Conservation (phyloP, 768 basidiomycete species). For the Russula griseocarnosa region DNA sequence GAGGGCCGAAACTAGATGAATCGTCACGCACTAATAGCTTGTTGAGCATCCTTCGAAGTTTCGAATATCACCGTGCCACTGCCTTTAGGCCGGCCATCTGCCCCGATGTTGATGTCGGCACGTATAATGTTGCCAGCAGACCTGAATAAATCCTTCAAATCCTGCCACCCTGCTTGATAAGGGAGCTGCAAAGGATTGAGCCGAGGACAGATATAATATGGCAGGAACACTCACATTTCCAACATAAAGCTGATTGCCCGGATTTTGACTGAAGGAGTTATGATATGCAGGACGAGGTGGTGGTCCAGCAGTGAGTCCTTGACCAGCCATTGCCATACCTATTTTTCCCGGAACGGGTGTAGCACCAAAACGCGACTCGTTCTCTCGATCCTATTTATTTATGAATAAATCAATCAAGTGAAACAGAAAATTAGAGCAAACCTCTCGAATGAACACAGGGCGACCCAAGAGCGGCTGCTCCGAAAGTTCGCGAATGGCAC, state of each 20-base stretch:
- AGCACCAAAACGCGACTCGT: slow-evolving; percentile 91
- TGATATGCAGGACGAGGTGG: slow-evolving; percentile 82
- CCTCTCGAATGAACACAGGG: slow-evolving; percentile 95
- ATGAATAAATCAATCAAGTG: slow-evolving; percentile 10
- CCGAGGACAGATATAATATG: neutral
- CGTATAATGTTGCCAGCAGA: slow-evolving; percentile 92
- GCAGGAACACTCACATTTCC: slow-evolving; percentile 62
- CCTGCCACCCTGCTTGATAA: slow-evolving; percentile 98
- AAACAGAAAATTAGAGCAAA: slow-evolving; percentile 36
- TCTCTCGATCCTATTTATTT: slow-evolving; percentile 80
- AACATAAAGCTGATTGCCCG: slow-evolving; percentile 91
- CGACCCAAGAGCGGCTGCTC: slow-evolving; percentile 89
- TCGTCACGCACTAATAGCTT: slow-evolving; percentile 75
- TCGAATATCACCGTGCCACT: slow-evolving; percentile 98
- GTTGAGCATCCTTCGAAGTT: slow-evolving; percentile 82
- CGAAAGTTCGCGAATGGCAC: slow-evolving; percentile 84
- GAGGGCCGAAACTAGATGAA: neutral
- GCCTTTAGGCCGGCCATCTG: slow-evolving; percentile 90
- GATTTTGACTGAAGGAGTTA: slow-evolving; percentile 67
- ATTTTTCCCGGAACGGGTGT: slow-evolving; percentile 95
- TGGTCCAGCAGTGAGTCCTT: slow-evolving; percentile 71
- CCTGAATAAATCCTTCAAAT: slow-evolving; percentile 95
- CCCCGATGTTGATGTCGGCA: slow-evolving; percentile 91
- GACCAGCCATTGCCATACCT: slow-evolving; percentile 94
- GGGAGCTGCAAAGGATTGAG: slow-evolving; percentile 56